phyloP scores from a whole-genome alignment of 2,329 filamentous ascomycete genomes.

The Cryphonectria parasitica region DNA sequence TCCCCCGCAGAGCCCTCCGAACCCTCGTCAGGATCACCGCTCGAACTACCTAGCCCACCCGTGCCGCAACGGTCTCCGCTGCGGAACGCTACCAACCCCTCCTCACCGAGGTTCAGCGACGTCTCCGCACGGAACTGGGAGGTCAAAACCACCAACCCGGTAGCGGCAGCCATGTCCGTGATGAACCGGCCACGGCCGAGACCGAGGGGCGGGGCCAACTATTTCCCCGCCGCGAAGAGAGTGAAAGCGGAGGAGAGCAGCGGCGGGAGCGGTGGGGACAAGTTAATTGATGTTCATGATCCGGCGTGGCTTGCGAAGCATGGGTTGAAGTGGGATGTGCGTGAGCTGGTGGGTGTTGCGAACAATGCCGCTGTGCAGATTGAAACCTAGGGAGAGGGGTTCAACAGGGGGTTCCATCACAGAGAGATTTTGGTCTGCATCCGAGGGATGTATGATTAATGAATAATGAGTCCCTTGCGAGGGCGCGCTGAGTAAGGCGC shows the following conservation, averaged over 20 bases:
- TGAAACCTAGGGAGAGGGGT: not conserved
- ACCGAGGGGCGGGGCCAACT: conserved; percentile 13
- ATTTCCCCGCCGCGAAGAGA: conserved; percentile 14
- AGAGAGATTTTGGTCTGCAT: not conserved
- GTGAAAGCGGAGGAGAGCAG: not conserved
- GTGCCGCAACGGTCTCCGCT: not conserved
- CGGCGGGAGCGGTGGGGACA: not conserved
- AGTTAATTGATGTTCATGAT: conserved; percentile 22
- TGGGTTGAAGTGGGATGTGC: conserved; percentile 24
- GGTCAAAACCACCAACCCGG: not conserved
- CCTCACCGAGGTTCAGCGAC: not conserved
- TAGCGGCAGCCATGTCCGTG: not conserved
- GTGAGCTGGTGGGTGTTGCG: conserved; percentile 14
- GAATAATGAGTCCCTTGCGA: too few species aligned
- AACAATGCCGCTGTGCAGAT: conserved; percentile 9
- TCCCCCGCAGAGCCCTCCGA: not conserved
- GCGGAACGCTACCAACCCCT: not conserved
- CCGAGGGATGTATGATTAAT: not conserved
- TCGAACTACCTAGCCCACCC: not conserved
- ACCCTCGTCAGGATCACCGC: not conserved
- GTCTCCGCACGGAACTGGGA: not conserved
- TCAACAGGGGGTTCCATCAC: too few species aligned
- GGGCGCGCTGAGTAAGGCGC: too few species aligned
- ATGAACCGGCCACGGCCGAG: conserved; percentile 12
- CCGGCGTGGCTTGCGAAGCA: conserved; percentile 23